Evolutionary conservation across 345 rosid genomes (phyloP).

Genomic region (Melastoma malabathricum): DNA sequence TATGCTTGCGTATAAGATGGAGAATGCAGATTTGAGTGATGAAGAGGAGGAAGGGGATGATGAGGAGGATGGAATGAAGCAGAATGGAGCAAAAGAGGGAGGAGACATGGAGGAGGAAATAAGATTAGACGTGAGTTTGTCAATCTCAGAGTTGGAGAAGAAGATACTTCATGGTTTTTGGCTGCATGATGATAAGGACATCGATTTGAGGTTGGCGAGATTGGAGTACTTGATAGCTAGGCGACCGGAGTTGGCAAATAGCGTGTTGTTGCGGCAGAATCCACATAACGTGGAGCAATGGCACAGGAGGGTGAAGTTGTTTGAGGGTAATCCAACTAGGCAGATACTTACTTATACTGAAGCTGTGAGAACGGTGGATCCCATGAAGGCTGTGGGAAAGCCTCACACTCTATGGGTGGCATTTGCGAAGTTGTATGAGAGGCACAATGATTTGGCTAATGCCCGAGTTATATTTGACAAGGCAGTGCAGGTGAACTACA

Average conservation of each 20-base stretch:
- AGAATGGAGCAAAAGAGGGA: conserved; percentile 32
- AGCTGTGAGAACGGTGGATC: conserved; percentile 92
- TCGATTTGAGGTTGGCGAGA: conserved; percentile 76
- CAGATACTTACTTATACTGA: conserved; percentile 91
- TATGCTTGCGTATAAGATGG: conserved; percentile 61
- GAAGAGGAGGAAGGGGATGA: conserved; percentile 38
- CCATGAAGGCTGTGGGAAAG: conserved; percentile 95
- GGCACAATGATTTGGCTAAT: conserved; percentile 63
- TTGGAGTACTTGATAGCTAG: conserved; percentile 67
- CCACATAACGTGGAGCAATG: conserved; percentile 99
- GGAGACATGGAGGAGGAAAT: conserved; percentile 75
- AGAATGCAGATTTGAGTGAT: conserved; percentile 44
- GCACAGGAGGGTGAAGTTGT: conserved; percentile 87
- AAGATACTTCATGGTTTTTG: conserved; percentile 73
- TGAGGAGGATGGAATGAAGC: conserved; percentile 22
- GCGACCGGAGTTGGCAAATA: conserved; percentile 84
- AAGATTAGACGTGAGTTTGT: conserved; percentile 41
- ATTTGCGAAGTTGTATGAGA: conserved; percentile 81
- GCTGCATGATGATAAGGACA: conserved; percentile 75
- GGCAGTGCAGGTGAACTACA: conserved; percentile 93
- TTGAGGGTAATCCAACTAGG: conserved; percentile 75
- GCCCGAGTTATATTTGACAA: conserved; percentile 90
- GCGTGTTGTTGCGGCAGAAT: conserved; percentile 86
- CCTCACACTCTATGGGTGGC: conserved; percentile 95
- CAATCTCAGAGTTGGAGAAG: conserved; percentile 53